These are phyloP conservation scores for Balakata baccata DNA, from an alignment of 345 rosid species.

Conservation along the genomic window DNA sequence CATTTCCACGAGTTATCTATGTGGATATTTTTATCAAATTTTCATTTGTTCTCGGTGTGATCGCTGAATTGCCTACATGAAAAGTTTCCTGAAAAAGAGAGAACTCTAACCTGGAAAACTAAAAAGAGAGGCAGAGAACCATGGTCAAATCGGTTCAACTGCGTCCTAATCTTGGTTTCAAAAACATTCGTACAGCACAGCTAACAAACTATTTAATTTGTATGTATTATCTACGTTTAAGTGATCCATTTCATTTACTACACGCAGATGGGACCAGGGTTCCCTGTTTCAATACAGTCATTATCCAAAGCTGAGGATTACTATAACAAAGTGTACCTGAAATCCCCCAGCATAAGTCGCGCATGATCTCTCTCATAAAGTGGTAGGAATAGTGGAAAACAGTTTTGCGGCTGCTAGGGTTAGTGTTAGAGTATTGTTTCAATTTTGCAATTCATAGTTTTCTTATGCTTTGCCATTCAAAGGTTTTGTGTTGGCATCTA, in stretches of 20 bases:
- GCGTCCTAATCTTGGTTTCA: too few species aligned
- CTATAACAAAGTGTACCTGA: slow-evolving; percentile 51
- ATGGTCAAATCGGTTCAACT: too few species aligned
- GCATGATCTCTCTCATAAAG: neutral
- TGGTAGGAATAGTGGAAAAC: neutral
- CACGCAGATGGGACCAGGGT: slow-evolving; percentile 91
- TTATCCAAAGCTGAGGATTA: slow-evolving; percentile 89
- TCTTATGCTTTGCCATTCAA: neutral
- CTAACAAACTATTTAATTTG: neutral
- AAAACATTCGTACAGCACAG: neutral
- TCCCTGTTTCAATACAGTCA: slow-evolving; percentile 77
- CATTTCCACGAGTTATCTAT: too few species aligned
- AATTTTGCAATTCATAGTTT: neutral
- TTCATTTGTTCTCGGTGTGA: too few species aligned
- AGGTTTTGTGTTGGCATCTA: neutral
- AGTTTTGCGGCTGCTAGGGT: neutral
- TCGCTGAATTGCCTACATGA: too few species aligned
- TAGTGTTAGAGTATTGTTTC: neutral
- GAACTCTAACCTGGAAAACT: too few species aligned
- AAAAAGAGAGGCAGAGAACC: too few species aligned
- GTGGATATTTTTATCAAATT: too few species aligned
- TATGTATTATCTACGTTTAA: neutral
- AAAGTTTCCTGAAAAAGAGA: too few species aligned
- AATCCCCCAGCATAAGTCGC: slow-evolving; percentile 22
- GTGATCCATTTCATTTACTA: neutral